A percentile compares a stretch with the other conserved stretches of the same genome.
Conservation (phyloP, 2,329 filamentous ascomycete genomes). For the Stachybotrys chlorohalonatus region DNA sequence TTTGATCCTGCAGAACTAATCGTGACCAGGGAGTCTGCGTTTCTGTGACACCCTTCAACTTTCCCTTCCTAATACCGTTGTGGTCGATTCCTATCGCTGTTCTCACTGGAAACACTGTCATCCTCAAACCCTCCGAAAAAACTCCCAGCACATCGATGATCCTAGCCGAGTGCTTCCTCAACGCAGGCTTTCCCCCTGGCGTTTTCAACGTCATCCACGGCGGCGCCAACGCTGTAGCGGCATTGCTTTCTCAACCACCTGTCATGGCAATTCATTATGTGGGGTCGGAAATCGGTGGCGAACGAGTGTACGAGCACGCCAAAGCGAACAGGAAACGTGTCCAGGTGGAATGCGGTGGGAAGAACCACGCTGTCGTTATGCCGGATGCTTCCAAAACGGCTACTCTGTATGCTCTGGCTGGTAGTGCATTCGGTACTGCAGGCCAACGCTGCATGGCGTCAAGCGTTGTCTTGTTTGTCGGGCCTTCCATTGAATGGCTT, state of each 20-base stretch:
- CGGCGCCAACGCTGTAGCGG: slow-evolving; percentile 53
- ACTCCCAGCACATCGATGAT: slow-evolving; percentile 54
- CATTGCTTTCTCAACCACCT: slow-evolving; percentile 56
- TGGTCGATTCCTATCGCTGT: slow-evolving; percentile 9
- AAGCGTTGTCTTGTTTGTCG: slow-evolving; percentile 55
- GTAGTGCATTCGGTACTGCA: slow-evolving; percentile 59
- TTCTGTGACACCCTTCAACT: slow-evolving; percentile 7
- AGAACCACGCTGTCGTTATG: slow-evolving; percentile 60
- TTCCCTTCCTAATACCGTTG: slow-evolving; percentile 10
- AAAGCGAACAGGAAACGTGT: slow-evolving; percentile 60
- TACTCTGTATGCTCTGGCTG: slow-evolving; percentile 54
- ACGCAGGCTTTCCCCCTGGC: slow-evolving; percentile 8
- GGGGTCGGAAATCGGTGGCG: slow-evolving; percentile 57
- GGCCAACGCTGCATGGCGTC: slow-evolving; percentile 62
- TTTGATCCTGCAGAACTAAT: not conserved
- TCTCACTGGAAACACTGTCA: slow-evolving; percentile 8
- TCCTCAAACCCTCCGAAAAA: slow-evolving; percentile 37
- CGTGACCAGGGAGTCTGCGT: slow-evolving; percentile 4
- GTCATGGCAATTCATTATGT: slow-evolving; percentile 63
- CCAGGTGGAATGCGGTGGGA: slow-evolving; percentile 61
- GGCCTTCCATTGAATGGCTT: slow-evolving; percentile 57
- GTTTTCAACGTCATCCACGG: slow-evolving; percentile 56
- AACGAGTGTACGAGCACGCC: slow-evolving; percentile 59
- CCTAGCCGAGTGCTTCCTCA: slow-evolving; percentile 47
- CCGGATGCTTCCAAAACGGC: slow-evolving; percentile 63